Conservation (phyloP, 176 grass and related monocot genomes). For the Olyra latifolia region DNA sequence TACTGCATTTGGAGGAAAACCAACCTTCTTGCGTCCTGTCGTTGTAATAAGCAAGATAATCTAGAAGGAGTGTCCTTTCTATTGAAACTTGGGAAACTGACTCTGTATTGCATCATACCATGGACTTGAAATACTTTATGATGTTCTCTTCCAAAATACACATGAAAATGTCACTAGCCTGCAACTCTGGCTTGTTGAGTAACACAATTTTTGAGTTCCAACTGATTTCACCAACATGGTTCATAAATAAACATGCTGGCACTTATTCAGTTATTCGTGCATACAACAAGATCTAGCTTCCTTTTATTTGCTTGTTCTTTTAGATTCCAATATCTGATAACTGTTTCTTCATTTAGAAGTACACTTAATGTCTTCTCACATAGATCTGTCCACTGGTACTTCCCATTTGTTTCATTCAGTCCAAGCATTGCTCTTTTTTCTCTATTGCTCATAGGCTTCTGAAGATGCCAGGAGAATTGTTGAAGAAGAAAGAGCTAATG, state of each 20-base stretch:
- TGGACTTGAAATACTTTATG: not conserved
- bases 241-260: not conserved
- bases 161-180: not conserved
- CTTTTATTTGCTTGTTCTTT: not conserved
- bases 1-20: not conserved
- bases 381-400: not conserved
- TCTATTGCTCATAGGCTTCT: conserved; percentile 58
- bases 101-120: not conserved
- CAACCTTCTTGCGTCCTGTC: not conserved
- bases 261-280: not conserved
- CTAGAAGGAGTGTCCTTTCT: not conserved
- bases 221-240: conserved; percentile 16
- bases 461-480: conserved; percentile 77
- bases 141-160: conserved; percentile 16
- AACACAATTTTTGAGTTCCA: not conserved
- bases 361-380: not conserved
- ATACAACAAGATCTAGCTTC: not conserved
- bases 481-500: conserved; percentile 78
- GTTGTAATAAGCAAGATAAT: not conserved
- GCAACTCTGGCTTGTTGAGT: not conserved
- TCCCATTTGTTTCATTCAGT: not conserved
- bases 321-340: not conserved
- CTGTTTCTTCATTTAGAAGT: not conserved
- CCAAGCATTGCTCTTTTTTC: not conserved
- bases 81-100: not conserved